Evolutionary conservation across 345 rosid species (phyloP).

Genomic region (Iberis pinnata): DNA sequence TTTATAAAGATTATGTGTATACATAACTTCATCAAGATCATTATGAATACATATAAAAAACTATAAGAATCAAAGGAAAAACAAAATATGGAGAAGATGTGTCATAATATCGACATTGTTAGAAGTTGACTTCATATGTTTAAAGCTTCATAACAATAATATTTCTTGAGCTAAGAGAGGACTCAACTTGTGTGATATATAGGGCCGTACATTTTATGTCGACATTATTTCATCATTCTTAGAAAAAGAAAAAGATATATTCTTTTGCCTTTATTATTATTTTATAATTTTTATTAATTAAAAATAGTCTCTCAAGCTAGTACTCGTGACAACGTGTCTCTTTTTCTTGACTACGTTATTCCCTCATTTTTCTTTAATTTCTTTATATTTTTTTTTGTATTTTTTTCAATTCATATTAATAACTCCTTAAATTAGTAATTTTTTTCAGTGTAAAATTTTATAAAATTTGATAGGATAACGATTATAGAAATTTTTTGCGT

Average conservation of each 20-base stretch:
- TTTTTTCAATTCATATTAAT: too few species aligned
- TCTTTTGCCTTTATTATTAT: slow-evolving; percentile 8
- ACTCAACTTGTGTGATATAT: slow-evolving; percentile 11
- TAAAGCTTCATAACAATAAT: slow-evolving; percentile 18
- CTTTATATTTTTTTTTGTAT: too few species aligned
- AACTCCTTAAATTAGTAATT: too few species aligned
- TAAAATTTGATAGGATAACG: too few species aligned
- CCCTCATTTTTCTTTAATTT: too few species aligned
- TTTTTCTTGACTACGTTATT: too few species aligned
- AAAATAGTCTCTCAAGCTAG: too few species aligned
- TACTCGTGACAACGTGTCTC: slow-evolving; percentile 21
- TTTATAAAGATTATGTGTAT: slow-evolving; percentile 13
- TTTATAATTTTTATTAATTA: background rate
- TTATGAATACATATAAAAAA: background rate
- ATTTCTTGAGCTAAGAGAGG: slow-evolving; percentile 13
- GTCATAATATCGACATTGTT: slow-evolving; percentile 26
- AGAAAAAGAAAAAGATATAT: background rate
- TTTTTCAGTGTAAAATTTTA: too few species aligned
- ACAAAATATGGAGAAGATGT: background rate
- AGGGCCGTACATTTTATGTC: slow-evolving; percentile 28
- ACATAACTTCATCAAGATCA: background rate
- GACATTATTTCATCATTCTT: slow-evolving; percentile 29
- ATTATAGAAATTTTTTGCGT: too few species aligned
- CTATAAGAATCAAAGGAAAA: background rate
- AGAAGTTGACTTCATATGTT: slow-evolving; percentile 19